phyloP scores from a whole-genome alignment of 345 rosid genomes.

The Salix dunnii region DNA sequence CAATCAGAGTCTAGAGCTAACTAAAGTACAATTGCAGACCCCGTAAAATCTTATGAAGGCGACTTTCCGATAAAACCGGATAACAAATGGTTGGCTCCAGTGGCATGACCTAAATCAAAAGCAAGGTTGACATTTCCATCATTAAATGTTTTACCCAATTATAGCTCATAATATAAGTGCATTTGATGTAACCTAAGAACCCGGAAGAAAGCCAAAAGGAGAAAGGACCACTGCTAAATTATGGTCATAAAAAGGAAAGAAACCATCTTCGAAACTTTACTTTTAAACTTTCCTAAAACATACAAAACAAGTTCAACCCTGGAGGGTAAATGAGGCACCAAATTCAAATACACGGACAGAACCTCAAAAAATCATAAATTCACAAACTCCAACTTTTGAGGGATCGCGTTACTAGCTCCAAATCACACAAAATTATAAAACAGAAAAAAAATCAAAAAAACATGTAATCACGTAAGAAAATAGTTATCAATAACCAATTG shows the following conservation, averaged over 20 bases:
- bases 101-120: background rate
- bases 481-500: background rate
- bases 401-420: constrained; percentile 2
- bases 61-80: background rate
- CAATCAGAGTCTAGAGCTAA: constrained; percentile 7
- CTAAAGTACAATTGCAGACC: background rate
- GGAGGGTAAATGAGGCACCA: background rate
- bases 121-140: background rate
- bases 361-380: background rate
- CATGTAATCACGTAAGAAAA: background rate
- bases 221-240: background rate
- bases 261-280: background rate
- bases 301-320: background rate
- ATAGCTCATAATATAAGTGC: constrained; percentile 7
- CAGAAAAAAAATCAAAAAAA: background rate
- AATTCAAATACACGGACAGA: background rate
- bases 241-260: background rate
- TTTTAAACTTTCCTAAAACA: background rate
- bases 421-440: background rate
- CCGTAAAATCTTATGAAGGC: constrained; percentile 1
- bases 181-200: background rate
- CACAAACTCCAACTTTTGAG: background rate
- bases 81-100: background rate
- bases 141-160: background rate
- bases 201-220: background rate